Conservation (phyloP, 2,329 filamentous ascomycete species). For the Colletotrichum theobromicola region DNA sequence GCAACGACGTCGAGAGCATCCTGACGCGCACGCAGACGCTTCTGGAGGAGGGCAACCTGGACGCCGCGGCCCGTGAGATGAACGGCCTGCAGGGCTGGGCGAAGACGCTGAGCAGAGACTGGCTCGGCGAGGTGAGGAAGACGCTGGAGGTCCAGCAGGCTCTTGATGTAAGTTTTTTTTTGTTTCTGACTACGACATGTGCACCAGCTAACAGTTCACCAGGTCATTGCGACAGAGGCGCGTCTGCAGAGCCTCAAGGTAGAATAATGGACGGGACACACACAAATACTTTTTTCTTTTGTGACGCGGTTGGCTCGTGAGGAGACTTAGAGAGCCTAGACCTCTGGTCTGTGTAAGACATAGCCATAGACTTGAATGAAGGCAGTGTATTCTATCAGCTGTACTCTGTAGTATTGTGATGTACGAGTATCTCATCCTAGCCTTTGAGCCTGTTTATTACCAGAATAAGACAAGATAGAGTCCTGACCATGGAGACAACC, state of each 20-base stretch:
- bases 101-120: slow-evolving; percentile 92
- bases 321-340: slow-evolving; percentile 28
- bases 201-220: not conserved
- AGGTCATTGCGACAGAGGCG: slow-evolving; percentile 91
- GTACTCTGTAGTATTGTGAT: not conserved
- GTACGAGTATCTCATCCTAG: not conserved
- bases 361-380: slow-evolving; percentile 34
- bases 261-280: slow-evolving; percentile 56
- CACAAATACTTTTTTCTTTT: slow-evolving; percentile 34
- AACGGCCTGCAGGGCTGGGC: slow-evolving; percentile 93
- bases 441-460: not conserved
- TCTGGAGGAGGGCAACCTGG: slow-evolving; percentile 91
- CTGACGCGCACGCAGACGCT: slow-evolving; percentile 87
- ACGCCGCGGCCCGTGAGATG: slow-evolving; percentile 92
- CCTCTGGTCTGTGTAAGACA: slow-evolving; percentile 37
- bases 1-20: slow-evolving; percentile 92
- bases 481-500: too few species aligned
- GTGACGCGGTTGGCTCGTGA: slow-evolving; percentile 35
- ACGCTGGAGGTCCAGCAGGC: slow-evolving; percentile 96
- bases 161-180: slow-evolving; percentile 76
- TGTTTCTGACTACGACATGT: not conserved
- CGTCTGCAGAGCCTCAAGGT: slow-evolving; percentile 86
- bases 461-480: not conserved
- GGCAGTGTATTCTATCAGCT: slow-evolving; percentile 21
- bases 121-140: slow-evolving; percentile 88